A percentile compares a stretch with the other conserved stretches of the same genome.
Evolutionary conservation across 257 asterid species (phyloP).

Genomic region (Solanum bulbocastanum): DNA sequence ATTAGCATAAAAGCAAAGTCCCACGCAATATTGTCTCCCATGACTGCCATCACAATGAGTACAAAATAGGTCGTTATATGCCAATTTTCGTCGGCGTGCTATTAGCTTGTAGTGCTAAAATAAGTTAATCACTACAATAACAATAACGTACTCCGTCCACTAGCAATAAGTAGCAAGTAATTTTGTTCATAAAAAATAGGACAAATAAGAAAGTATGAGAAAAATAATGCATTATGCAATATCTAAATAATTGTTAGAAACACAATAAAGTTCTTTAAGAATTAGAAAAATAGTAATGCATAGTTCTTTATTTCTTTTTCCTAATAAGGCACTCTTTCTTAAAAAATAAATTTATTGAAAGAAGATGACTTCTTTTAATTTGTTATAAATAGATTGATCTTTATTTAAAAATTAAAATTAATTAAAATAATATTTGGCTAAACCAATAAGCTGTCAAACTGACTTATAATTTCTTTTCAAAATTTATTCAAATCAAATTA

Average conservation of each 20-base stretch:
- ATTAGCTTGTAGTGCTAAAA: background rate
- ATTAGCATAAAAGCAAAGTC: constrained; percentile 8
- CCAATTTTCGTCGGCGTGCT: background rate
- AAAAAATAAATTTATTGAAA: background rate
- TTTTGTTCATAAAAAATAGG: no score
- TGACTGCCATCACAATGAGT: background rate
- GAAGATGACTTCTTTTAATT: background rate
- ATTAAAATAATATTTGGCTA: background rate
- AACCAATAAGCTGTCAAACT: background rate
- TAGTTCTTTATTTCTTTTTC: background rate
- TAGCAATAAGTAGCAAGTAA: no score
- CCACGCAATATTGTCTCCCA: constrained; percentile 9
- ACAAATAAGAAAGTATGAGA: rapidly evolving
- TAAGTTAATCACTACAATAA: no score
- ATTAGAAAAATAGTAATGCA: background rate
- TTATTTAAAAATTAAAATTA: background rate
- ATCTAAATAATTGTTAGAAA: no score
- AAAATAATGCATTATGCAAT: no score
- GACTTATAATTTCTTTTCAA: background rate
- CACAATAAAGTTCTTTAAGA: background rate
- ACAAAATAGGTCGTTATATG: background rate
- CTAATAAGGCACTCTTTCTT: no score
- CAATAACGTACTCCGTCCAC: no score
- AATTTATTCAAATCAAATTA: no score
- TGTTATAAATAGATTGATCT: background rate